Evolutionary conservation across 306 rosid species (phyloP).

Genomic region (Rubus idaeus): DNA sequence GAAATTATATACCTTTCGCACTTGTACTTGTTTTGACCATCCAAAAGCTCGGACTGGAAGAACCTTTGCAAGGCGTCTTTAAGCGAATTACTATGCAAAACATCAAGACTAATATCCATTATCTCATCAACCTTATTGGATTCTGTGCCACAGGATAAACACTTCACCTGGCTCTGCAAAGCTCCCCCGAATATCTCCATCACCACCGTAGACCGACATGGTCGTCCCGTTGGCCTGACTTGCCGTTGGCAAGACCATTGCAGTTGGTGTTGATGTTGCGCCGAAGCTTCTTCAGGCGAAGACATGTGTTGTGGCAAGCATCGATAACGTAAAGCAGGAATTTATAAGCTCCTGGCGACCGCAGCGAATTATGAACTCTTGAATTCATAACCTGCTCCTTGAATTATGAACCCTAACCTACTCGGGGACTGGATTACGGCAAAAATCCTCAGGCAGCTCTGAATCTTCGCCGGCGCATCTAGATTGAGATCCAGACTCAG

Average conservation of each 20-base stretch:
- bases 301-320: slow-evolving; percentile 92
- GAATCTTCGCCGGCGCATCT: slow-evolving; percentile 76
- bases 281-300: slow-evolving; percentile 78
- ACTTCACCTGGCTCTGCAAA: slow-evolving; percentile 99
- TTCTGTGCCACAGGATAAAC: slow-evolving; percentile 84
- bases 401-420: no score
- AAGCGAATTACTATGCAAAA: slow-evolving; percentile 87
- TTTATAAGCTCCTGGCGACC: slow-evolving; percentile 99
- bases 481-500: slow-evolving; percentile 59
- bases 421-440: no score
- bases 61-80: slow-evolving; percentile 81
- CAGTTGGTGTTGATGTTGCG: slow-evolving; percentile 32
- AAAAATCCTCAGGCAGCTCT: slow-evolving; percentile 70
- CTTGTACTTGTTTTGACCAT: slow-evolving; percentile 92
- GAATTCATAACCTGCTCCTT: no score
- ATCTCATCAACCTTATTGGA: slow-evolving; percentile 98
- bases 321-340: slow-evolving; percentile 89
- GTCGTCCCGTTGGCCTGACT: neutral
- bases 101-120: slow-evolving; percentile 98
- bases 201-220: slow-evolving; percentile 46
- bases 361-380: no score
- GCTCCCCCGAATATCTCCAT: slow-evolving; percentile 95
- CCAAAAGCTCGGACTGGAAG: slow-evolving; percentile 88
- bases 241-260: neutral
- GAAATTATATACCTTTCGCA: slow-evolving; percentile 63